Base-by-base conservation (phyloP, 441 rosid species). In the Adansonia madagascariensis region DNA sequence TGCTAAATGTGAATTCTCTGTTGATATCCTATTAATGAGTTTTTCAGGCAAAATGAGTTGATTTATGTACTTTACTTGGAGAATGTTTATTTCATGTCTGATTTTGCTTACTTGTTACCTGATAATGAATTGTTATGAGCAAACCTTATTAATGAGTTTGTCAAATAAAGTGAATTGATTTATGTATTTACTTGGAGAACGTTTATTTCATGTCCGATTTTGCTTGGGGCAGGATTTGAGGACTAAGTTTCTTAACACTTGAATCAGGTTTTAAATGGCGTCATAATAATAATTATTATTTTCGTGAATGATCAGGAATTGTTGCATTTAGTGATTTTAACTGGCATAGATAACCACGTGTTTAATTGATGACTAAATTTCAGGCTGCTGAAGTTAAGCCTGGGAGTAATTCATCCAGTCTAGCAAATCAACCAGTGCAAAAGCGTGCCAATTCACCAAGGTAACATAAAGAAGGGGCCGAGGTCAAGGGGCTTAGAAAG, bases 401-500 rank as follows among this genome's bases (percentile, higher is more conserved):
- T 75, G 86, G 79, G 47, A 73, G 46, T 64, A 55, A 73, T 46
- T 78, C 80, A 39, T 77, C 81, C 62, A 60, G 69, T 65, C 60
- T 76, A 72, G 74, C 59, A 43, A 82, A 79, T 81, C 88, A 84
- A 78, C 82, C 80, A 80, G 80, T 60, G 60, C 84, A 78, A 75
- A 85, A 86, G 81, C 82, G 84, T 69, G 70, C 85, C 41, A 82
- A 47, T 75, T 80, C 85, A 49, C 84, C 87, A 17, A 81, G 89
- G 90, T 89, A 84, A 78, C 47, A 17, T 17, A 35, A 56, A 56
- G 60, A 56, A 56, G 24, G 60, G 60, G 10, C 60, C 8, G 3
- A 57, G 7, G 4, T 8, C 10, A 18, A 57, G 41, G 61, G 61
- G 22, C 3, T 2, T 56, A 0, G 24, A 56, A 59, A 20, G 15